A percentile compares a stretch with the other conserved stretches of the same genome.
Conservation (phyloP, 768 basidiomycete species). For the Suillus subluteus region DNA sequence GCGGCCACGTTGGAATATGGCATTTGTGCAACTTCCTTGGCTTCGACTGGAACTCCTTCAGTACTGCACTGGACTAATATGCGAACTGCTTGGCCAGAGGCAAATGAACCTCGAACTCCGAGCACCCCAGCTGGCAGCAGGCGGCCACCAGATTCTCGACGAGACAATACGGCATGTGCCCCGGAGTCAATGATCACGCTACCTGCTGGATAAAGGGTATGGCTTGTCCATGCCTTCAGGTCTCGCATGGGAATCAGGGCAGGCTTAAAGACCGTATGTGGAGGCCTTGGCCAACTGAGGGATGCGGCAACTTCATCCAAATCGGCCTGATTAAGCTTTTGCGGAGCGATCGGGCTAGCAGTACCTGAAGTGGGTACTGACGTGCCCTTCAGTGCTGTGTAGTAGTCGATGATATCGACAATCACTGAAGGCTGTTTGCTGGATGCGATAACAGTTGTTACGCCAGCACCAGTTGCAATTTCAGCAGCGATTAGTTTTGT, state of each 20-base stretch:
- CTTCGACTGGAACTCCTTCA: conserved; percentile 24
- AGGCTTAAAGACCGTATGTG: conserved; percentile 88
- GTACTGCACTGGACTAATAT: conserved; percentile 61
- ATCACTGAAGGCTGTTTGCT: conserved; percentile 80
- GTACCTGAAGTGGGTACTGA: conserved; percentile 39
- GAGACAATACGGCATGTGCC: conserved; percentile 83
- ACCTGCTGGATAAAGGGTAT: conserved; percentile 89
- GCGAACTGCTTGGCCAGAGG: conserved; percentile 91
- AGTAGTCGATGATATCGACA: conserved; percentile 80
- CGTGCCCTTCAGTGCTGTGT: conserved; percentile 47
- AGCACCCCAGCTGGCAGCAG: conserved; percentile 92
- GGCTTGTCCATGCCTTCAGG: conserved; percentile 96
- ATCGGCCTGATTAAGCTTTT: conserved; percentile 26
- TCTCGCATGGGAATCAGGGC: conserved; percentile 75
- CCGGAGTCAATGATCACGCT: conserved; percentile 88
- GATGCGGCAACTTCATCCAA: conserved; percentile 28
- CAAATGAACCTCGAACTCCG: conserved; percentile 86
- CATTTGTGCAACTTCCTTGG: conserved; percentile 30
- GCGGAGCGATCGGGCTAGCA: conserved; percentile 26
- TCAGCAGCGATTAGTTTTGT: conserved; percentile 99
- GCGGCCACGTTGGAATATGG: conserved; percentile 47
- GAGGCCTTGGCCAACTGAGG: conserved; percentile 52
- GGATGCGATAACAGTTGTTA: conserved; percentile 87
- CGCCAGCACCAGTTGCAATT: conserved; percentile 93
- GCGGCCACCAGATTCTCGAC: conserved; percentile 86